Evolutionary conservation across 768 basidiomycete genomes (phyloP).

Genomic region (Rhodosporidiobolus sp.): DNA sequence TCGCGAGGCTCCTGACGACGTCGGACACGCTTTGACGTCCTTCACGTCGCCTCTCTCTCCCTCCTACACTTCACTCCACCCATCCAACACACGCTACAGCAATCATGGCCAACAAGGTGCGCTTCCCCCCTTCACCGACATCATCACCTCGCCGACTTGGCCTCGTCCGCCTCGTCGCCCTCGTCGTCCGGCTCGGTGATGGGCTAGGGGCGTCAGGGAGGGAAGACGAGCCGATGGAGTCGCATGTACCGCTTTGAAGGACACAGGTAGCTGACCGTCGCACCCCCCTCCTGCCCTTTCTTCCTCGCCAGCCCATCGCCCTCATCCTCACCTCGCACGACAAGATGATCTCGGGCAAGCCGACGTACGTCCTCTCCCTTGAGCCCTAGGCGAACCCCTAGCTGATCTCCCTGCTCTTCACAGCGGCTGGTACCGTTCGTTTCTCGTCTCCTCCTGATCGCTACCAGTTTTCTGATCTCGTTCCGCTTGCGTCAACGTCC

Average conservation of each 20-base stretch:
- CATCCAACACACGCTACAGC: not conserved
- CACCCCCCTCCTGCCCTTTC: not conserved
- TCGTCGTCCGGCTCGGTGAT: not conserved
- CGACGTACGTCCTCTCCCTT: conserved; percentile 45
- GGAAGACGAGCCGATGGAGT: no score
- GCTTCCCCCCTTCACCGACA: not conserved
- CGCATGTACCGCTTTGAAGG: no score
- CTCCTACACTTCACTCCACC: not conserved
- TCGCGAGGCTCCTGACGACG: no score
- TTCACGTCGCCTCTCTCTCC: not conserved
- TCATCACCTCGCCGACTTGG: not conserved
- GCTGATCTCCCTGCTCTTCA: not conserved
- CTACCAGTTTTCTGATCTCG: not conserved
- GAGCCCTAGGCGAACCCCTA: not conserved
- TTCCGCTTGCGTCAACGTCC: not conserved
- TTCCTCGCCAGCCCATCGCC: conserved; percentile 51
- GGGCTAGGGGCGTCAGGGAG: no score
- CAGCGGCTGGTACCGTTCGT: conserved; percentile 64
- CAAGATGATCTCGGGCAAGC: conserved; percentile 50
- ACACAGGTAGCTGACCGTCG: no score
- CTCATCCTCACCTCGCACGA: conserved; percentile 72
- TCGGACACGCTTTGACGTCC: no score
- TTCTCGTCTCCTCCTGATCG: not conserved
- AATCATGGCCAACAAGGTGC: conserved; percentile 12
- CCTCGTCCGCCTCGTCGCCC: not conserved